These are phyloP conservation scores for Cardiospermum halicacabum DNA, from an alignment of 345 rosid species.

Conservation along the genomic window DNA sequence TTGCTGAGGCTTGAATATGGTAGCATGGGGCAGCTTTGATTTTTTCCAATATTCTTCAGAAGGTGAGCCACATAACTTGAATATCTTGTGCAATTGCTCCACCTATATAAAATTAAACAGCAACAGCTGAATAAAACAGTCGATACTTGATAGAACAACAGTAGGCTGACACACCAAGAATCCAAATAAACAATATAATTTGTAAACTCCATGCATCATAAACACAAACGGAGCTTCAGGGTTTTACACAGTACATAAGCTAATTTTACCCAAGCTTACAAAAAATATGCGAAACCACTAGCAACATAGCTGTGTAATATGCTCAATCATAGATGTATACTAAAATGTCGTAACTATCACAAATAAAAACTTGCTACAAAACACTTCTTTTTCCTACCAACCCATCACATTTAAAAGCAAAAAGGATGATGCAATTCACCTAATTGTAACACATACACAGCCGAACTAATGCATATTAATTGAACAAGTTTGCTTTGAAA, in stretches of 20 bases:
- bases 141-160: not conserved
- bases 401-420: not conserved
- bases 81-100: conserved; percentile 78
- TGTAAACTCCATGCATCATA: not conserved
- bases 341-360: not conserved
- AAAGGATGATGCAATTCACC: not conserved
- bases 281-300: conserved; percentile 1
- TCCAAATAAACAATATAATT: not conserved
- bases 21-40: conserved; percentile 74
- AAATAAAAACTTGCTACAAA: not conserved
- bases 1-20: conserved; percentile 74
- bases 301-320: conserved; percentile 11
- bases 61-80: conserved; percentile 76
- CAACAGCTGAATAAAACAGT: conserved; percentile 11
- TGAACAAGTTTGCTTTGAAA: conserved; percentile 2
- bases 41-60: conserved; percentile 77
- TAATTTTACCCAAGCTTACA: not conserved
- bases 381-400: not conserved
- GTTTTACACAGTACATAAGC: not conserved
- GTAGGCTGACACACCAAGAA: conserved; percentile 3
- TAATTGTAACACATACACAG: not conserved
- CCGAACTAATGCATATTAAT: not conserved
- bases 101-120: conserved; percentile 35
- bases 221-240: not conserved
- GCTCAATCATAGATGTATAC: not conserved